Evolutionary conservation across 2,329 filamentous ascomycete genomes (phyloP).

Genomic region (Dactylellina haptotyla): DNA sequence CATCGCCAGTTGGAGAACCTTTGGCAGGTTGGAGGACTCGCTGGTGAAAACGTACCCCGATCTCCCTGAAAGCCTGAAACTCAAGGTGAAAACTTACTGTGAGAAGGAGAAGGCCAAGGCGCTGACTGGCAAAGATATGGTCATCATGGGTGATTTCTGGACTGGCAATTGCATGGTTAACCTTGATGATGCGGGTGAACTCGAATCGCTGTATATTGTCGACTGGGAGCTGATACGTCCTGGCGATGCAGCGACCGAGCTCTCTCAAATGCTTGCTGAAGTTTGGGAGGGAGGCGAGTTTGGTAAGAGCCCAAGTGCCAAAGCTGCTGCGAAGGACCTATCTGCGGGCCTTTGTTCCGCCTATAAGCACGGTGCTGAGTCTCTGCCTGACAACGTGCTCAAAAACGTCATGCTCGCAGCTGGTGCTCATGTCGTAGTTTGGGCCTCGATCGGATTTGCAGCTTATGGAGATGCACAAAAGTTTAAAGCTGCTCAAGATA

Average conservation of each 20-base stretch:
- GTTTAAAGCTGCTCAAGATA: constrained; percentile 31
- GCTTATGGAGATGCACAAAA: constrained; percentile 12
- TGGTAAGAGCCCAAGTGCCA: constrained; percentile 24
- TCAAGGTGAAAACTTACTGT: constrained; percentile 21
- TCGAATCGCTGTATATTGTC: constrained; percentile 43
- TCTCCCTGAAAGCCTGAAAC: constrained; percentile 18
- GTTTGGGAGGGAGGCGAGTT: constrained; percentile 51
- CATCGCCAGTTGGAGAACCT: constrained; percentile 52
- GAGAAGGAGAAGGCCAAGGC: constrained; percentile 32
- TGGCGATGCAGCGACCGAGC: constrained; percentile 32
- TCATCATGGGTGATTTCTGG: constrained; percentile 55
- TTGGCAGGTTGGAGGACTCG: constrained; percentile 23
- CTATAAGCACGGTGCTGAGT: constrained; percentile 1
- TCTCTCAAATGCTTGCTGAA: constrained; percentile 52
- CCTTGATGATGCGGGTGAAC: constrained; percentile 6
- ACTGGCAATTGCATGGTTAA: constrained; percentile 49
- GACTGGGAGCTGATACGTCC: constrained; percentile 52
- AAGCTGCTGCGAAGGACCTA: constrained; percentile 24
- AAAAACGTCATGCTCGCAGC: constrained; percentile 40
- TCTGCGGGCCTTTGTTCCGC: constrained; percentile 22
- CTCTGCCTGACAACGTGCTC: constrained; percentile 15
- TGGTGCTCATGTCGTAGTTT: constrained; percentile 37
- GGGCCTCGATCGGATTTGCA: constrained; percentile 31
- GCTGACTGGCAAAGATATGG: constrained; percentile 14
- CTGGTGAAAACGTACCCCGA: constrained; percentile 23